Conservation (phyloP, 139 green algal genomes). For the Chlamydomonas sp. region DNA sequence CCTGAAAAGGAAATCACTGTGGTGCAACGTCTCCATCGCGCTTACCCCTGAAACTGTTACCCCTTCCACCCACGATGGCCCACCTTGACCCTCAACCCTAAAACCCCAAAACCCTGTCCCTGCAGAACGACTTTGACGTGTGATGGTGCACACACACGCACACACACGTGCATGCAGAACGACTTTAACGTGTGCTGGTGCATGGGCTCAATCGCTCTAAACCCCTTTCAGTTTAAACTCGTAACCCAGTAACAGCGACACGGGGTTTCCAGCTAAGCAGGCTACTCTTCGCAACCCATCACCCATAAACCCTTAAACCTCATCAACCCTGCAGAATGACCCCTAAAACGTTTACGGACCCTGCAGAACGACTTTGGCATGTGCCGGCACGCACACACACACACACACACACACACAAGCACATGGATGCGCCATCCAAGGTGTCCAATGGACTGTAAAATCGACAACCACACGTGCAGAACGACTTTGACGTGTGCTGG, state of each 20-base stretch:
- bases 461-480: too few relatives aligned
- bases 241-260: neutral
- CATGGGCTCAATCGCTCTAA: slow-evolving; percentile 50
- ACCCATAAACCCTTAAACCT: neutral
- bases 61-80: neutral
- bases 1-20: too few relatives aligned
- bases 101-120: slow-evolving; percentile 18
- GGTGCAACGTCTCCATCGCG: neutral
- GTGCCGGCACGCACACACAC: too few relatives aligned
- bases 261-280: too few relatives aligned
- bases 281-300: neutral
- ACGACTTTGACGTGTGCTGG: slow-evolving; percentile 68
- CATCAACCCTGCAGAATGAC: neutral
- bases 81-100: neutral
- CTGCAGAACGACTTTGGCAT: too few relatives aligned
- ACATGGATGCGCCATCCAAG: too few relatives aligned
- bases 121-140: too few relatives aligned
- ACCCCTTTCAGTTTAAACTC: slow-evolving; percentile 55
- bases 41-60: neutral
- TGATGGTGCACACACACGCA: too few relatives aligned
- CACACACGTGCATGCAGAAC: too few relatives aligned
- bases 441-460: too few relatives aligned
- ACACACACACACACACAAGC: too few relatives aligned
- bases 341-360: neutral
- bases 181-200: slow-evolving; percentile 43